Conservation (phyloP, 2,329 filamentous ascomycete species). For the Diaporthe sp. region DNA sequence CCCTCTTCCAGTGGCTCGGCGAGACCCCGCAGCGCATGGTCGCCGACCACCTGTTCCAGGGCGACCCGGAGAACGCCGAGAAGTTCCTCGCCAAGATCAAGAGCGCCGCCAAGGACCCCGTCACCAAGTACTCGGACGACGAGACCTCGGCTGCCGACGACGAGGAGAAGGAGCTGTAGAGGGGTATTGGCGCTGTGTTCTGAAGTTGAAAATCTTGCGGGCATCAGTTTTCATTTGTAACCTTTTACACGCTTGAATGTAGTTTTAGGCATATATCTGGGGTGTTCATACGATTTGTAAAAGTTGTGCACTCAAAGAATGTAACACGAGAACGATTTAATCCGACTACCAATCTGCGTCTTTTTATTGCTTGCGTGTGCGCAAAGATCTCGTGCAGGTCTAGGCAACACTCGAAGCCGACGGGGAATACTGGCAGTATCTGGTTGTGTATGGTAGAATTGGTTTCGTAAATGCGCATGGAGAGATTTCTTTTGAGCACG, state of each 20-base stretch:
- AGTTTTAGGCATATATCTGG: conserved; percentile 21
- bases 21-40: conserved; percentile 78
- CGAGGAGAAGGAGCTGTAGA: conserved; percentile 37
- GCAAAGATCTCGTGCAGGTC: too few species aligned
- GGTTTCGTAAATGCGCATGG: too few species aligned
- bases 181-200: neutral
- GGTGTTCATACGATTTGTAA: neutral
- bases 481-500: too few species aligned
- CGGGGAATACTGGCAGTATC: too few species aligned
- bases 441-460: too few species aligned
- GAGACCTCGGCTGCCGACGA: conserved; percentile 30
- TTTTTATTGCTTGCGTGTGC: too few species aligned
- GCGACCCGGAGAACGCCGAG: conserved; percentile 71
- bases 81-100: conserved; percentile 74
- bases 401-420: too few species aligned
- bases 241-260: neutral
- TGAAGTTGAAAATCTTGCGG: neutral
- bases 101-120: conserved; percentile 71
- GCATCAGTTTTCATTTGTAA: neutral
- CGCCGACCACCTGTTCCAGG: conserved; percentile 74
- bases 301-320: conserved; percentile 3
- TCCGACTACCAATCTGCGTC: neutral
- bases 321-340: neutral
- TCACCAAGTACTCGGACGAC: conserved; percentile 53
- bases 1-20: conserved; percentile 81